phyloP scores from a whole-genome alignment of 139 green algal species.

The Chlorokybus atmophyticus region DNA sequence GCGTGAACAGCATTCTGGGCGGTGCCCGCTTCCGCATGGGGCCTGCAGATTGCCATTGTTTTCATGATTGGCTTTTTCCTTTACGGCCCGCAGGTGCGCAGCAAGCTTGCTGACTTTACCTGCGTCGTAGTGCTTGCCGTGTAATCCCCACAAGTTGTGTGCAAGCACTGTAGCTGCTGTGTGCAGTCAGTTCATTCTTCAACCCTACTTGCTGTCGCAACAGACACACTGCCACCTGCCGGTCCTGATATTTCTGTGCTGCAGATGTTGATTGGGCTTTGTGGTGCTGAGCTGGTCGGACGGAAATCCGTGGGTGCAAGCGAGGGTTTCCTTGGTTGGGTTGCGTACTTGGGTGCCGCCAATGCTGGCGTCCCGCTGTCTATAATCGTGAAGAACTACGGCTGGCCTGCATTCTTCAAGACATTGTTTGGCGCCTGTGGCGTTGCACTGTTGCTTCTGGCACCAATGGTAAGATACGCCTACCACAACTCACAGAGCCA shows the following conservation, averaged over 20 bases:
- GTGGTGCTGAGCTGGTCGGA: slow-evolving; percentile 85
- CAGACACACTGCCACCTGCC: no score
- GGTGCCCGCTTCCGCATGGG: slow-evolving; percentile 42
- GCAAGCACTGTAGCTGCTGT: no score
- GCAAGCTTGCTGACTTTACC: no score
- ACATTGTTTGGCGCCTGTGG: slow-evolving; percentile 66
- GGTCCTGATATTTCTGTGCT: no score
- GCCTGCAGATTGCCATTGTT: slow-evolving; percentile 31
- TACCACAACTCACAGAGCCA: no score
- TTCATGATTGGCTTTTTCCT: slow-evolving; percentile 96
- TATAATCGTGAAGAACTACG: slow-evolving; percentile 76
- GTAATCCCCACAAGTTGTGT: no score
- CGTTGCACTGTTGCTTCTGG: slow-evolving; percentile 65
- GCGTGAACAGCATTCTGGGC: no score
- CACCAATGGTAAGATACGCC: slow-evolving; percentile 81
- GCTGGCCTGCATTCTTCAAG: slow-evolving; percentile 43
- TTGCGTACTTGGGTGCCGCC: slow-evolving; percentile 60
- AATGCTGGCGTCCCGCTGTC: slow-evolving; percentile 84
- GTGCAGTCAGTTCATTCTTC: no score
- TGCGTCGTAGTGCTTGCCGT: no score
- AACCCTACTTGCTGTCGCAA: no score
- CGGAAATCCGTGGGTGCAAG: slow-evolving; percentile 68
- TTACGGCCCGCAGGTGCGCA: slow-evolving; percentile 66
- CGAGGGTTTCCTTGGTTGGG: slow-evolving; percentile 89
- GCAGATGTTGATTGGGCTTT: slow-evolving; percentile 90